phyloP scores from a whole-genome alignment of 192 early-diverging fungal species.

The Linnemannia schmuckeri region DNA sequence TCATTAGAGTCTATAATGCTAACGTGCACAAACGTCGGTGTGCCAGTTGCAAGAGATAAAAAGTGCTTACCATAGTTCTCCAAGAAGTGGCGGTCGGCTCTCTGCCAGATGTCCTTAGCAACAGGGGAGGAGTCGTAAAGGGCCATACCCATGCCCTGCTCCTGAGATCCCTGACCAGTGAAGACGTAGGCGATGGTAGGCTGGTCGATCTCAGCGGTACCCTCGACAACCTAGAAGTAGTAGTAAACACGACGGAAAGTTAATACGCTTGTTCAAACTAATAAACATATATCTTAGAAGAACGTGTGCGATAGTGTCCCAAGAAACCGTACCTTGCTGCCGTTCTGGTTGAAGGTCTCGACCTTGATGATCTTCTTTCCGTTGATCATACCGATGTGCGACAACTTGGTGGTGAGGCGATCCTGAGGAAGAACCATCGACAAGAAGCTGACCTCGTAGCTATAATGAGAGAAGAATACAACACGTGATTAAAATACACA shows the following conservation, averaged over 20 bases:
- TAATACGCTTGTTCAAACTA: too few relatives aligned
- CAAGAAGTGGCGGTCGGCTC: slow-evolving; percentile 89
- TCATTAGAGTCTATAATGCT: background rate
- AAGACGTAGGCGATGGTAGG: slow-evolving; percentile 92
- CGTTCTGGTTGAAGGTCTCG: slow-evolving; percentile 89
- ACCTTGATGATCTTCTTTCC: slow-evolving; percentile 96
- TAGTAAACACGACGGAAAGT: background rate
- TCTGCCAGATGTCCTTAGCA: slow-evolving; percentile 92
- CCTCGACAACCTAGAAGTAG: slow-evolving; percentile 76
- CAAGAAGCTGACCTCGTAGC: slow-evolving; percentile 89
- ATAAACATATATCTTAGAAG: too few relatives aligned
- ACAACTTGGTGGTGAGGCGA: slow-evolving; percentile 89
- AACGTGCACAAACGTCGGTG: background rate
- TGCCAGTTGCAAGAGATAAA: background rate
- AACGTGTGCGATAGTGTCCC: too few relatives aligned
- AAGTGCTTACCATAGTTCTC: slow-evolving; percentile 73
- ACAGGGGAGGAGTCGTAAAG: slow-evolving; percentile 85
- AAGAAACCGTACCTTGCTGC: slow-evolving; percentile 61
- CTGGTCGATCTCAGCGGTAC: slow-evolving; percentile 95
- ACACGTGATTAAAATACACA: background rate
- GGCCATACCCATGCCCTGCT: slow-evolving; percentile 96
- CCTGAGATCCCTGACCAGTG: slow-evolving; percentile 97
- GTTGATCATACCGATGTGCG: slow-evolving; percentile 95
- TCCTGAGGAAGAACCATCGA: slow-evolving; percentile 95
- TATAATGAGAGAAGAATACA: background rate